Percentiles rank a stretch among this genome's conserved stretches.
Conservation (phyloP, 2,329 filamentous ascomycete species). For the Coniochaeta prunicola region DNA sequence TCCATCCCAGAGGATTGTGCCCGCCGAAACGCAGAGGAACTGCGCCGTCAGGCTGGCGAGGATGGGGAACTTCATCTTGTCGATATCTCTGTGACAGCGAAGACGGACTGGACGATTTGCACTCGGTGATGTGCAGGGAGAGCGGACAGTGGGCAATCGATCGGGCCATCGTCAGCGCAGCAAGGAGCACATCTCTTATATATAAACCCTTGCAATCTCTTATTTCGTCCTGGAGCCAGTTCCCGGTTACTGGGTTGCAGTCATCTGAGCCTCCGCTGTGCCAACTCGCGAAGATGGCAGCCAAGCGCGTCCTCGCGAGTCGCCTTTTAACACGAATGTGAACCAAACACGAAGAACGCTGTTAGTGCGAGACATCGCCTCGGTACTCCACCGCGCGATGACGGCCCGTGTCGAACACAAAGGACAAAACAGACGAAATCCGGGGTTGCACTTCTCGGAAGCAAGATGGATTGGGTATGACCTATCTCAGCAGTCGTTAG, state of each 20-base stretch:
- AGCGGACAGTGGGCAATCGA: background rate
- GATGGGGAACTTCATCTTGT: slow-evolving; percentile 14
- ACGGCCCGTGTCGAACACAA: background rate
- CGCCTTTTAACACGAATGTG: background rate
- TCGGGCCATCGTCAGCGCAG: background rate
- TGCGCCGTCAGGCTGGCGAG: slow-evolving; percentile 11
- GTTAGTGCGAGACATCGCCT: background rate
- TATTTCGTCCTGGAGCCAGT: background rate
- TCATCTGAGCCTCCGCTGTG: background rate
- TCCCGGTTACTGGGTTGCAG: background rate
- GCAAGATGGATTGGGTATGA: background rate
- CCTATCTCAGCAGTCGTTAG: background rate
- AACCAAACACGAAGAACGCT: background rate
- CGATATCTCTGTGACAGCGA: background rate
- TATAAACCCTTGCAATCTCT: background rate
- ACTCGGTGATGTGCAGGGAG: background rate
- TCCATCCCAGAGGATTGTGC: slow-evolving; percentile 52
- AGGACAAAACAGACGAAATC: background rate
- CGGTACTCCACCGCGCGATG: background rate
- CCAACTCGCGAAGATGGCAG: background rate
- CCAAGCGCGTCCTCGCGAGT: background rate
- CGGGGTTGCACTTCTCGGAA: slow-evolving; percentile 4
- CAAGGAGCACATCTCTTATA: background rate
- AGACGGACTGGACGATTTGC: background rate
- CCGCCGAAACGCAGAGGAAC: slow-evolving; percentile 21